phyloP scores from a whole-genome alignment of 2,329 filamentous ascomycete genomes.

The Lasiodiplodia sp. region DNA sequence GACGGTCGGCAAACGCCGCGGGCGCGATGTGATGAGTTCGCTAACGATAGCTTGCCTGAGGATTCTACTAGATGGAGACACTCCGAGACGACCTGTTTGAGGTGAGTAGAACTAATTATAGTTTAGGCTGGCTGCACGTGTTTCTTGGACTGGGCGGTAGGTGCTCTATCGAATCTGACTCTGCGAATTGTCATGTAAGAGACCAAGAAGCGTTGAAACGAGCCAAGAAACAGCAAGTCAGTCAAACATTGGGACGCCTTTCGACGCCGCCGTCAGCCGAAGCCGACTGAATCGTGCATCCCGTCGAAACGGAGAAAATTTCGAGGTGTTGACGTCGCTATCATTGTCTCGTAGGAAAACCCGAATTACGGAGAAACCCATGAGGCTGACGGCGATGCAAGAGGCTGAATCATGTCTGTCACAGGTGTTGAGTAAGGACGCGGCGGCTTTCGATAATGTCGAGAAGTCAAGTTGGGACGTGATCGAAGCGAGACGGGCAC shows the following conservation, averaged over 20 bases:
- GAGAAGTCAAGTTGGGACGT: not conserved
- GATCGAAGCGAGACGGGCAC: not conserved
- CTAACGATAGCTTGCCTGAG: not conserved
- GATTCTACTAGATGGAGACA: not conserved
- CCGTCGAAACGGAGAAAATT: not conserved
- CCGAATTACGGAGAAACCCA: not conserved
- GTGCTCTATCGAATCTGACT: constrained; percentile 7
- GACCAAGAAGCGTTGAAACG: not conserved
- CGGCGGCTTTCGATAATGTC: not conserved
- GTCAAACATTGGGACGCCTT: constrained; percentile 24
- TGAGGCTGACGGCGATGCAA: not conserved
- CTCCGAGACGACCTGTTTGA: constrained; percentile 1
- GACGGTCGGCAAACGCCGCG: not conserved
- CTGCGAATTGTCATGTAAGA: not conserved
- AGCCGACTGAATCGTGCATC: not conserved
- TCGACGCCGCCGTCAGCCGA: not conserved
- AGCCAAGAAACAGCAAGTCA: constrained; percentile 1
- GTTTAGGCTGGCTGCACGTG: constrained; percentile 7
- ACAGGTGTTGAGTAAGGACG: not conserved
- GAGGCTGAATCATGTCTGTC: not conserved
- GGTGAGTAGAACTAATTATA: not conserved
- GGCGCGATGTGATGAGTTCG: not conserved
- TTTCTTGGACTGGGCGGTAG: constrained; percentile 1
- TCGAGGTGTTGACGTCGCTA: not conserved
- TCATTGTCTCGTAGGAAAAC: not conserved